A percentile compares a stretch with the other conserved stretches of the same genome.
phyloP scores from a whole-genome alignment of 78 protist genomes.

The Monosiga brevicollis region DNA sequence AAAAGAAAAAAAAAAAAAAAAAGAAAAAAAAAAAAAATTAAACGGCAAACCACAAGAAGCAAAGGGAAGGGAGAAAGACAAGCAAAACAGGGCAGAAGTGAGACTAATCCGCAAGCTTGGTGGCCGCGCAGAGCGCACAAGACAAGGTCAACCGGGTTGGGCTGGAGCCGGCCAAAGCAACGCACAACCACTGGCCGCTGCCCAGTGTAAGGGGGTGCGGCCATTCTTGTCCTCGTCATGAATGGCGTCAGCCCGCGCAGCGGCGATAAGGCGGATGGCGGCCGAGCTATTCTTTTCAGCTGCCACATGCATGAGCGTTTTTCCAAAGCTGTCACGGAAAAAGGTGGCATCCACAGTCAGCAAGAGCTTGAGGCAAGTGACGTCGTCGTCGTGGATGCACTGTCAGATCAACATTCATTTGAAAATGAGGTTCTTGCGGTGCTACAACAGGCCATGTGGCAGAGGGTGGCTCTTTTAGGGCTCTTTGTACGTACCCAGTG shows the following conservation, averaged over 20 bases:
- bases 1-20: background rate
- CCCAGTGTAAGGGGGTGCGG: background rate
- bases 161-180: background rate
- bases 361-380: background rate
- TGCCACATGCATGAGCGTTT: background rate
- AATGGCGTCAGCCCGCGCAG: background rate
- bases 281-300: background rate
- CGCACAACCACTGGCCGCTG: background rate
- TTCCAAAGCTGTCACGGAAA: background rate
- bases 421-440: too few relatives aligned
- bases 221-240: background rate
- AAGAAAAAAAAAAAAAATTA: too few relatives aligned
- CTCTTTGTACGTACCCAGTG: background rate
- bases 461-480: too few relatives aligned
- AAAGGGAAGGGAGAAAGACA: background rate
- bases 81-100: background rate
- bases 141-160: background rate
- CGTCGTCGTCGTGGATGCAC: too few relatives aligned
- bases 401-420: too few relatives aligned
- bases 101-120: too few relatives aligned
- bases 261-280: background rate
- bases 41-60: background rate
- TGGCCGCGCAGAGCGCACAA: too few relatives aligned
- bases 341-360: background rate
- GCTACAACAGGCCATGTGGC: too few relatives aligned